Conservation (phyloP, 148 eudicot species). For the Chenopodium suecicum region DNA sequence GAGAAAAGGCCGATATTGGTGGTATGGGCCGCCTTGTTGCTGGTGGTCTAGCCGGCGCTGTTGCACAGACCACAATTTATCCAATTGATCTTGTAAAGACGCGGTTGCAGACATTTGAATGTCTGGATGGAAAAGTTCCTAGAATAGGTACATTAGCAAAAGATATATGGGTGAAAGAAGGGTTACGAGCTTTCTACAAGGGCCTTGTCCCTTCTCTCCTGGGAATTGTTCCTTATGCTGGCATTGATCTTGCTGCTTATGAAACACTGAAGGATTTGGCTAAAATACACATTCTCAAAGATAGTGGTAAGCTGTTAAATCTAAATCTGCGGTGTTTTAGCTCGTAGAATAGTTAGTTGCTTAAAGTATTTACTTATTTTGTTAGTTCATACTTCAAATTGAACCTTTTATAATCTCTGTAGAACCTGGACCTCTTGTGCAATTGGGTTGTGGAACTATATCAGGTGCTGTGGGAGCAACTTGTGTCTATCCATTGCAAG, state of each 20-base stretch:
- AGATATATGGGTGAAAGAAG: conserved; percentile 88
- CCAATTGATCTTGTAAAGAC: conserved; percentile 96
- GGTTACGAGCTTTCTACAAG: conserved; percentile 82
- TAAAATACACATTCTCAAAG: conserved; percentile 56
- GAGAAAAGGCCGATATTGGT: conserved; percentile 64
- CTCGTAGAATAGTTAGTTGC: background rate
- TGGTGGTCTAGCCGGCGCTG: conserved; percentile 93
- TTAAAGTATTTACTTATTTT: background rate
- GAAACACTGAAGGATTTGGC: conserved; percentile 89
- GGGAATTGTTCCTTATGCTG: conserved; percentile 93
- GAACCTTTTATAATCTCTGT: conserved; percentile 17
- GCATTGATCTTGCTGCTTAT: conserved; percentile 92
- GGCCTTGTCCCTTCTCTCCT: conserved; percentile 88
- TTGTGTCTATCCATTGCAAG: conserved; percentile 95
- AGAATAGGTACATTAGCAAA: conserved; percentile 56
- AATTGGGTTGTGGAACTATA: conserved; percentile 89
- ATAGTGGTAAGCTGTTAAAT: conserved; percentile 47
- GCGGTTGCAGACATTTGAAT: conserved; percentile 72
- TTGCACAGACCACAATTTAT: conserved; percentile 91
- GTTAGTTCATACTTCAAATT: conserved; percentile 13
- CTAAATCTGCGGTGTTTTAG: background rate
- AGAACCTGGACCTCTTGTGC: conserved; percentile 97
- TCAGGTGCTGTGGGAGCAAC: conserved; percentile 97
- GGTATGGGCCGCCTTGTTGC: conserved; percentile 71
- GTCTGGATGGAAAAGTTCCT: conserved; percentile 64